Conservation (phyloP, 495 filamentous ascomycete genomes). For the Oidiodendron maius region DNA sequence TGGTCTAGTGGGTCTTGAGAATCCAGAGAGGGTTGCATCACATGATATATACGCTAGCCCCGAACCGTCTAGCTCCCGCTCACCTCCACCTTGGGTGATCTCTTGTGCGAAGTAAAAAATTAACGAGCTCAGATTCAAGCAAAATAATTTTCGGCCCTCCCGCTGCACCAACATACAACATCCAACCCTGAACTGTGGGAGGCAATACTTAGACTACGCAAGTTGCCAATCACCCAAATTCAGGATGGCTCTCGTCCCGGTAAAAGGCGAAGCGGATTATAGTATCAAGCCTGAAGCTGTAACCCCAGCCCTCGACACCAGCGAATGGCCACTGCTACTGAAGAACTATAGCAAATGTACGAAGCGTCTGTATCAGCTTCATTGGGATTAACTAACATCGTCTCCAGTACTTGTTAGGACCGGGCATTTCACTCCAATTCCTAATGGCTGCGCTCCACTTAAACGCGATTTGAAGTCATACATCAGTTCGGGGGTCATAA, state of each 20-base stretch:
- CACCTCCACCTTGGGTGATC: not conserved
- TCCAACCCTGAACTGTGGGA: conserved; percentile 5
- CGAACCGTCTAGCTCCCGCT: not conserved
- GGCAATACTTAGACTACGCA: conserved; percentile 11
- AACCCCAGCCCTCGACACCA: conserved; percentile 66
- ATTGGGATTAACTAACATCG: conserved; percentile 8
- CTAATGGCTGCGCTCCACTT: conserved; percentile 75
- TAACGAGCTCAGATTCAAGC: conserved; percentile 4
- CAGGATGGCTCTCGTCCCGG: conserved; percentile 54
- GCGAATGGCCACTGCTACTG: conserved; percentile 80
- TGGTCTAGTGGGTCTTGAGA: too few relatives aligned
- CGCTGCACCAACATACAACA: conserved; percentile 6
- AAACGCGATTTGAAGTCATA: conserved; percentile 94
- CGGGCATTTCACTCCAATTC: conserved; percentile 91
- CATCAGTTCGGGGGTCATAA: conserved; percentile 93
- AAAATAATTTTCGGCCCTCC: conserved; percentile 9
- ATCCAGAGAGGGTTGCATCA: too few relatives aligned
- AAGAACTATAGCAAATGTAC: conserved; percentile 84
- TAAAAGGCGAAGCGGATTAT: conserved; percentile 64
- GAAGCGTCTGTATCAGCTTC: conserved; percentile 20
- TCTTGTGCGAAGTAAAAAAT: not conserved
- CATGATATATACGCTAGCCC: not conserved
- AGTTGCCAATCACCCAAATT: conserved; percentile 9
- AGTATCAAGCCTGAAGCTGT: conserved; percentile 80
- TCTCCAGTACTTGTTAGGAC: conserved; percentile 73